A percentile compares a stretch with the other conserved stretches of the same genome.
Conservation (phyloP, 2,329 filamentous ascomycete species). For the Cercospora canescens region DNA sequence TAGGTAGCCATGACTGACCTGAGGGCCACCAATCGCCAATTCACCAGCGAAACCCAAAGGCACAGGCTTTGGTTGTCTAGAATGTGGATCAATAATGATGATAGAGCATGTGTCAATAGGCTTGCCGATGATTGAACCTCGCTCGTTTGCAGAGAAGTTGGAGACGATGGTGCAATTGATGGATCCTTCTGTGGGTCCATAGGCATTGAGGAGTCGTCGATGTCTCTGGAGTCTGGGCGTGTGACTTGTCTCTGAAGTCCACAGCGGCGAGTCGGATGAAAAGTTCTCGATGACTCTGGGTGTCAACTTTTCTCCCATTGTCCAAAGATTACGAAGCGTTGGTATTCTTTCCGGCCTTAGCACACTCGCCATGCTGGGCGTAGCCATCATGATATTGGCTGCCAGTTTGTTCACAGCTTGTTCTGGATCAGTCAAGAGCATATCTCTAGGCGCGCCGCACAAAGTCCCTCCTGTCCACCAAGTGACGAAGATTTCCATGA, state of each 20-base stretch:
- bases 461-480: slow-evolving; percentile 48
- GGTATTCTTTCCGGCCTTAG: background rate
- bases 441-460: slow-evolving; percentile 48
- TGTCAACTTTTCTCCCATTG: slow-evolving; percentile 30
- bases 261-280: slow-evolving; percentile 8
- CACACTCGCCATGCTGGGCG: background rate
- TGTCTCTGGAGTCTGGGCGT: background rate
- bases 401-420: slow-evolving; percentile 40
- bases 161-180: slow-evolving; percentile 8
- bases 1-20: slow-evolving; percentile 78
- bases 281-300: slow-evolving; percentile 8
- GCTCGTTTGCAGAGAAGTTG: slow-evolving; percentile 6
- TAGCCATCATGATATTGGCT: slow-evolving; percentile 48
- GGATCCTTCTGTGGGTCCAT: slow-evolving; percentile 17
- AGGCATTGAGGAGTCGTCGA: slow-evolving; percentile 14
- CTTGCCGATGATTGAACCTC: slow-evolving; percentile 16
- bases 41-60: slow-evolving; percentile 72
- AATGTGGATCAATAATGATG: too few species aligned
- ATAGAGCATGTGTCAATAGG: slow-evolving; percentile 15
- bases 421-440: slow-evolving; percentile 50
- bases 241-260: background rate
- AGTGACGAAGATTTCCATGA: slow-evolving; percentile 42
- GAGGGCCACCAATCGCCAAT: slow-evolving; percentile 75
- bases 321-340: slow-evolving; percentile 41
- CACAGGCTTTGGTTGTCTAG: slow-evolving; percentile 57